phyloP scores from a whole-genome alignment of 495 filamentous ascomycete species.

The Penicillium dipodomyicola region DNA sequence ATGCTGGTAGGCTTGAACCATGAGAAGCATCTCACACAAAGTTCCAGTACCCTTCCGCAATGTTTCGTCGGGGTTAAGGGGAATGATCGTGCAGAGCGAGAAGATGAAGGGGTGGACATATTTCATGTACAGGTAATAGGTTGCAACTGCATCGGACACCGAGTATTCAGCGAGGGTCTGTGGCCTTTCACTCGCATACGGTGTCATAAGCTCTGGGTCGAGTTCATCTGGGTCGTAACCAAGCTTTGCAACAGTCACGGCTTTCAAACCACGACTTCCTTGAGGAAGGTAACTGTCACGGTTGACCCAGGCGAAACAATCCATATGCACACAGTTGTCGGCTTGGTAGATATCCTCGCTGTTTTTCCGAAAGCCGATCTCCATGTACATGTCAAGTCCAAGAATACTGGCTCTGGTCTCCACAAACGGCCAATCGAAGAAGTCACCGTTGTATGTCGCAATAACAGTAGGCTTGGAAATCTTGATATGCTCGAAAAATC shows the following conservation, averaged over 20 bases:
- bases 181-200: slow-evolving; percentile 85
- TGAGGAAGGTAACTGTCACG: slow-evolving; percentile 97
- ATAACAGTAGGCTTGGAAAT: slow-evolving; percentile 93
- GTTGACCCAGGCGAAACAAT: slow-evolving; percentile 98
- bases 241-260: slow-evolving; percentile 94
- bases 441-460: slow-evolving; percentile 99
- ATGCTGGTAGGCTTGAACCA: slow-evolving; percentile 95
- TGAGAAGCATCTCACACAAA: slow-evolving; percentile 96
- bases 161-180: slow-evolving; percentile 97
- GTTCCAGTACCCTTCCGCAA: slow-evolving; percentile 95
- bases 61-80: slow-evolving; percentile 87
- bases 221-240: slow-evolving; percentile 98
- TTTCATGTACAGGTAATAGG: slow-evolving; percentile 99
- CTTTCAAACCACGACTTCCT: slow-evolving; percentile 95
- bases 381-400: slow-evolving; percentile 99
- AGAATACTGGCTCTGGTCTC: slow-evolving; percentile 87
- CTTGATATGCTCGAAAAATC: slow-evolving; percentile 95
- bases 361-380: slow-evolving; percentile 95
- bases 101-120: slow-evolving; percentile 99
- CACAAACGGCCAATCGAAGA: slow-evolving; percentile 99
- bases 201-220: slow-evolving; percentile 97
- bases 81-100: slow-evolving; percentile 94
- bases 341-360: slow-evolving; percentile 94
- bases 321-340: slow-evolving; percentile 95
- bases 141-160: slow-evolving; percentile 97